These are phyloP conservation scores for Annulohypoxylon stygium DNA, from an alignment of 495 filamentous ascomycete species.

Conservation along the genomic window DNA sequence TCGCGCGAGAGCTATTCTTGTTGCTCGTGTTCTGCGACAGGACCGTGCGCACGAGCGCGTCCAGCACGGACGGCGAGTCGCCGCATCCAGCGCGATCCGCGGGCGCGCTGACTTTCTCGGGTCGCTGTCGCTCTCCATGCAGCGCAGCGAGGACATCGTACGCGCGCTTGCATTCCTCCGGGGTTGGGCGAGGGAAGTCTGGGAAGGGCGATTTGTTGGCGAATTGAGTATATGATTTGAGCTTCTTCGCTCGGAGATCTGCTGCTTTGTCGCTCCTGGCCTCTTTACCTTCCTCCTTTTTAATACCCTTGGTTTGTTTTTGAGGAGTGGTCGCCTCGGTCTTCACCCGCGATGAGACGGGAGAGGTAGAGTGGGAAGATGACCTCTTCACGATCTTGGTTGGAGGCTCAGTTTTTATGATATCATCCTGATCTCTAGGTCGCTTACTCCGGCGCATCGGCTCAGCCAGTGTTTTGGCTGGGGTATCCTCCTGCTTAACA, in stretches of 20 bases:
- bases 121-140: constrained; percentile 75
- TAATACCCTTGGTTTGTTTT: not conserved
- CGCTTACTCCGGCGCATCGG: constrained; percentile 22
- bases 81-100: constrained; percentile 82
- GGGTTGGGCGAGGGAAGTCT: constrained; percentile 73
- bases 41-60: constrained; percentile 83
- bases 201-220: constrained; percentile 72
- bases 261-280: constrained; percentile 15
- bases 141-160: constrained; percentile 71
- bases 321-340: constrained; percentile 6
- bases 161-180: constrained; percentile 78
- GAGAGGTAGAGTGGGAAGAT: not conserved
- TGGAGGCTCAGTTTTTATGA: constrained; percentile 11
- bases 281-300: constrained; percentile 1
- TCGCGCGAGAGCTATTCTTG: constrained; percentile 75
- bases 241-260: constrained; percentile 50
- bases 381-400: constrained; percentile 19
- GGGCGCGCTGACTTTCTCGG: constrained; percentile 73
- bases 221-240: constrained; percentile 51
- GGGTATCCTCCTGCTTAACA: constrained; percentile 23
- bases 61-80: constrained; percentile 85
- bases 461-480: not conserved
- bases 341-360: constrained; percentile 10
- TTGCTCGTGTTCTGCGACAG: constrained; percentile 80
- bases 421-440: constrained; percentile 17